Conservation (phyloP, 148 eudicot species). For the Fagopyrum homotropicum region DNA sequence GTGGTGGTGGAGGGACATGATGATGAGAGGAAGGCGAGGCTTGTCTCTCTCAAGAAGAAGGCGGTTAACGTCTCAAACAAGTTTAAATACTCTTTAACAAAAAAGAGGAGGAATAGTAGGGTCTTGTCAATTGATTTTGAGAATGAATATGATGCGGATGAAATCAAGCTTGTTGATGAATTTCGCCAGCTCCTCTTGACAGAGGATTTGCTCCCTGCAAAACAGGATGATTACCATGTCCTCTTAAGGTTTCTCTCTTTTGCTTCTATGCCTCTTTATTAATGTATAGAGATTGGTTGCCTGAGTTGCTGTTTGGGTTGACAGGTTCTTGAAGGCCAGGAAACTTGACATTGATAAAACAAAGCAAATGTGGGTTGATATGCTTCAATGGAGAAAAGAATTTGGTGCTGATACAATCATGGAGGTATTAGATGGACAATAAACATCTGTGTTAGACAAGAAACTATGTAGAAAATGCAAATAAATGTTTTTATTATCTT, state of each 20-base stretch:
- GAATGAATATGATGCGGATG: constrained; percentile 80
- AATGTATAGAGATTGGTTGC: background rate
- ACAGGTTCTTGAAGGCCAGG: constrained; percentile 90
- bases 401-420: constrained; percentile 75
- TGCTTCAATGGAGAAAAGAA: constrained; percentile 90
- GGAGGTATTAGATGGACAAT: constrained; percentile 41
- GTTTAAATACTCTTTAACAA: constrained; percentile 54
- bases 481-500: background rate
- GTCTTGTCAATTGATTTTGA: constrained; percentile 63
- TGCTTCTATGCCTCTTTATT: background rate
- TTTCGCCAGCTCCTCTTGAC: constrained; percentile 64
- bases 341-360: constrained; percentile 86
- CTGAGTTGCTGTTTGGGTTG: background rate
- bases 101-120: constrained; percentile 52
- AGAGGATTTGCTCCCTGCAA: constrained; percentile 71
- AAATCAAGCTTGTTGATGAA: constrained; percentile 63
- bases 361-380: constrained; percentile 91
- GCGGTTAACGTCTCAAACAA: constrained; percentile 62
- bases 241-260: constrained; percentile 51
- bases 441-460: background rate
- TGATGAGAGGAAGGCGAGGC: constrained; percentile 67
- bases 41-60: constrained; percentile 55
- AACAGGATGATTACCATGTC: constrained; percentile 76
- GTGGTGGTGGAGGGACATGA: constrained; percentile 51
- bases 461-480: background rate